A percentile compares a stretch with the other conserved stretches of the same genome.
These are phyloP conservation scores for Fusarium vanettenii DNA, from an alignment of 2,329 filamentous ascomycete species.

Conservation along the genomic window DNA sequence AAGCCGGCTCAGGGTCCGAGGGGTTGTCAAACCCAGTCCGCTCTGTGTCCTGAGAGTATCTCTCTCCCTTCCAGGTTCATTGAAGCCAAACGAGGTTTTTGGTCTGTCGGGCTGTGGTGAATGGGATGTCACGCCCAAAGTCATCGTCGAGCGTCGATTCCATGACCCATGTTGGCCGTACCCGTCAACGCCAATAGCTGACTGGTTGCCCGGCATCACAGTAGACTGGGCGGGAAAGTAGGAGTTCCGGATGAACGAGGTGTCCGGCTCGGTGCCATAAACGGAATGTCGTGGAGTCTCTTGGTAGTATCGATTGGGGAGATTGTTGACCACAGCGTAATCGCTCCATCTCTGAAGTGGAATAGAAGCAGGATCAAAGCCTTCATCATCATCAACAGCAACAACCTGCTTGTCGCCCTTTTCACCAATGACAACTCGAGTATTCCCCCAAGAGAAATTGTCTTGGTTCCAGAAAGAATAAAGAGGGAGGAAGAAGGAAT, in stretches of 20 bases:
- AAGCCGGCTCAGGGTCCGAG: slow-evolving; percentile 50
- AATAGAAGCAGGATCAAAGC: slow-evolving; percentile 91
- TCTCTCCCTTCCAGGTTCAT: not conserved
- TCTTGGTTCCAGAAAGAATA: slow-evolving; percentile 99
- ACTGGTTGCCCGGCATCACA: slow-evolving; percentile 58
- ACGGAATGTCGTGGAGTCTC: slow-evolving; percentile 57
- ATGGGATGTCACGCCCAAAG: slow-evolving; percentile 62
- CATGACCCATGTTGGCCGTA: slow-evolving; percentile 43
- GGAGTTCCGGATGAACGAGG: slow-evolving; percentile 73
- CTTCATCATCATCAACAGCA: slow-evolving; percentile 79
- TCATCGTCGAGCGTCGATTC: slow-evolving; percentile 79
- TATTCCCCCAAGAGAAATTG: slow-evolving; percentile 99
- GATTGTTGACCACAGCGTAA: slow-evolving; percentile 86
- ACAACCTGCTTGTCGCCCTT: slow-evolving; percentile 90
- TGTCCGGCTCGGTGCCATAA: slow-evolving; percentile 58
- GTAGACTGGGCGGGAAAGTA: slow-evolving; percentile 86
- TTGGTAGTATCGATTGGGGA: slow-evolving; percentile 83
- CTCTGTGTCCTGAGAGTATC: not conserved
- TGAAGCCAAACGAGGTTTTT: slow-evolving; percentile 61
- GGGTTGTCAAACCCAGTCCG: not conserved
- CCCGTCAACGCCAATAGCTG: slow-evolving; percentile 46
- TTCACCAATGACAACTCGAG: slow-evolving; percentile 95
- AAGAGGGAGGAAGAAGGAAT: slow-evolving; percentile 88
- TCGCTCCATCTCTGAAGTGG: slow-evolving; percentile 98
- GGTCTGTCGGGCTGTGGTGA: slow-evolving; percentile 67